These are phyloP conservation scores for Neodidymelliopsis sp. DNA, from an alignment of 2,329 filamentous ascomycete species.

Conservation along the genomic window DNA sequence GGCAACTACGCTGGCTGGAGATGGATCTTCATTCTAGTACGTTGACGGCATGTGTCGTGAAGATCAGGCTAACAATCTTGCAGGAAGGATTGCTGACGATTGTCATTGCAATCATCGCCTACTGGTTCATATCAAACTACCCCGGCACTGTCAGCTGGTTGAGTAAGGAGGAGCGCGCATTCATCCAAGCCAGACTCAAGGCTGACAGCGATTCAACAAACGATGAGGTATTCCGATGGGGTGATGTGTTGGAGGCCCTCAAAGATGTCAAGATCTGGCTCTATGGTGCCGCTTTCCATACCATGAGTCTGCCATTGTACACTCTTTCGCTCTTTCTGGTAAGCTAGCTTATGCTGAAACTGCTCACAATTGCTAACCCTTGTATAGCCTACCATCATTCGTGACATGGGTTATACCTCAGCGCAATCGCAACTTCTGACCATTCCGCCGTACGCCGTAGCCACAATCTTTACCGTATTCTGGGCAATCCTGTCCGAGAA, in stretches of 20 bases:
- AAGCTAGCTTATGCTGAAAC: constrained; percentile 52
- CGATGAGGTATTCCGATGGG: constrained; percentile 73
- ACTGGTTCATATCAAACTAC: constrained; percentile 72
- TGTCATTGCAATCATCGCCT: constrained; percentile 42
- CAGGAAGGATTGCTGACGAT: constrained; percentile 49
- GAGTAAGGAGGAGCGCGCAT: constrained; percentile 59
- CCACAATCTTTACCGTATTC: constrained; percentile 47
- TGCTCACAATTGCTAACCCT: constrained; percentile 8
- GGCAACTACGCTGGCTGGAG: constrained; percentile 54
- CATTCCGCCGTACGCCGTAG: constrained; percentile 54
- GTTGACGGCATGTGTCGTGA: neutral
- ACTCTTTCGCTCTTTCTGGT: constrained; percentile 49
- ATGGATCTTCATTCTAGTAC: constrained; percentile 53
- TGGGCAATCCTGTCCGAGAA: constrained; percentile 47
- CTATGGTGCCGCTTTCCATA: constrained; percentile 75
- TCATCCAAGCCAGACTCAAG: constrained; percentile 68
- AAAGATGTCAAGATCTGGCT: constrained; percentile 57
- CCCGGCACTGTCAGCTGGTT: constrained; percentile 67
- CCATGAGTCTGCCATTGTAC: constrained; percentile 66
- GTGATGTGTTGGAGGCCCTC: constrained; percentile 67
- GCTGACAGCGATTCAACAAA: constrained; percentile 74
- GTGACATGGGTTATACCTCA: constrained; percentile 53
- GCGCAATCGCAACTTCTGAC: constrained; percentile 55
- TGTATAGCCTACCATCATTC: constrained; percentile 61
- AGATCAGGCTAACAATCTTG: constrained; percentile 15